A percentile compares a stretch with the other conserved stretches of the same genome.
These are phyloP conservation scores for Macrolepiota albuminosa DNA, from an alignment of 768 basidiomycete species.

Conservation along the genomic window DNA sequence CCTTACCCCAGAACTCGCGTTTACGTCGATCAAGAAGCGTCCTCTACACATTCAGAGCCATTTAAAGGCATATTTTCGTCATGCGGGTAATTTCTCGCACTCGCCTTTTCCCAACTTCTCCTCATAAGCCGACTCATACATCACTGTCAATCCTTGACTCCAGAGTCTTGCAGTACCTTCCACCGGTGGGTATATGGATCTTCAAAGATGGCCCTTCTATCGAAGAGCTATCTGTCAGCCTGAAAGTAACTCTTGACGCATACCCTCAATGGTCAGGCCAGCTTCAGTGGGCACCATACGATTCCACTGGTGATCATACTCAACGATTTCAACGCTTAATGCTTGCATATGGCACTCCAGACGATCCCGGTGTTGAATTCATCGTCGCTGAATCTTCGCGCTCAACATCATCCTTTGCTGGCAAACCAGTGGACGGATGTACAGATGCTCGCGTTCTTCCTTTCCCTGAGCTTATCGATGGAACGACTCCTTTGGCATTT, in stretches of 20 bases:
- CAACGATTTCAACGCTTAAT: slow-evolving; percentile 23
- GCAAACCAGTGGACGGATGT: slow-evolving; percentile 14
- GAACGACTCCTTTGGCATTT: slow-evolving; percentile 20
- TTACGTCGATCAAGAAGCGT: too few species aligned
- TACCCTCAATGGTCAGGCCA: slow-evolving; percentile 30
- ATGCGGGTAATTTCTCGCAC: slow-evolving; percentile 11
- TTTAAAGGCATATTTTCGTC: neutral
- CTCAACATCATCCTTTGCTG: slow-evolving; percentile 11
- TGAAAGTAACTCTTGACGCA: slow-evolving; percentile 19
- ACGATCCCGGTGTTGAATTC: slow-evolving; percentile 27
- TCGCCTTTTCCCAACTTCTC: slow-evolving; percentile 10
- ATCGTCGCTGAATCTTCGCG: slow-evolving; percentile 18
- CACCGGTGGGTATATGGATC: slow-evolving; percentile 24
- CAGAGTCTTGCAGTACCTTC: slow-evolving; percentile 20
- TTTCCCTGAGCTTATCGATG: slow-evolving; percentile 14
- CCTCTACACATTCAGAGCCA: neutral
- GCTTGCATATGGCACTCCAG: slow-evolving; percentile 18
- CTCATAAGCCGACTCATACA: slow-evolving; percentile 1
- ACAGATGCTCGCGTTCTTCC: slow-evolving; percentile 6
- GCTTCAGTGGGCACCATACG: slow-evolving; percentile 19
- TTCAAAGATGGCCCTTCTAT: slow-evolving; percentile 15
- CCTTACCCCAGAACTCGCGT: too few species aligned
- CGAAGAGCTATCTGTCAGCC: slow-evolving; percentile 6
- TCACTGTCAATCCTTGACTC: slow-evolving; percentile 27
- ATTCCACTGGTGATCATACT: slow-evolving; percentile 16